Percentiles rank a stretch among this genome's conserved stretches.
Evolutionary conservation across 371 early-diverging fungal species (phyloP).

Genomic region (Mortierella sp.): DNA sequence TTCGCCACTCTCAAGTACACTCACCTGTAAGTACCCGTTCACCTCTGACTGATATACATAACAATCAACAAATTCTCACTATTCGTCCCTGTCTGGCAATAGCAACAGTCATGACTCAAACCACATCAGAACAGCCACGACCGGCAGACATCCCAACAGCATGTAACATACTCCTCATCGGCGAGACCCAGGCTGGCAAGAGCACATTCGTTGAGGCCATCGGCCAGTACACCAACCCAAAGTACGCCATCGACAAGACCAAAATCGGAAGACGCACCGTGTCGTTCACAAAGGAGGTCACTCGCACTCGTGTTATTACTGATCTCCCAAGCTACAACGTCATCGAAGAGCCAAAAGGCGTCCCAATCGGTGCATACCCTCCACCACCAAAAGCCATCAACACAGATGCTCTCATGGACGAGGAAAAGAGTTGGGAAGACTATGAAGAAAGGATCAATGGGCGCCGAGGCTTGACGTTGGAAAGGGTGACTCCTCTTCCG

Average conservation of each 20-base stretch:
- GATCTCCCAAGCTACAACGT: neutral
- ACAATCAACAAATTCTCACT: neutral
- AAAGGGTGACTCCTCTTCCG: no score
- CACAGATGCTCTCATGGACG: neutral
- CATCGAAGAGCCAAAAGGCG: no score
- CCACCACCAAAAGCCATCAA: slow-evolving; percentile 1
- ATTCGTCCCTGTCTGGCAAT: neutral
- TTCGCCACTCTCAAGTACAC: neutral
- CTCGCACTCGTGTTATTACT: neutral
- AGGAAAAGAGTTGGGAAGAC: neutral
- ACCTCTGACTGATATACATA: neutral
- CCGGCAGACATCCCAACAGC: neutral
- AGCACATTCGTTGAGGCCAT: slow-evolving; percentile 15
- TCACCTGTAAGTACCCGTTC: slow-evolving; percentile 1
- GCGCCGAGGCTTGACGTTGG: neutral
- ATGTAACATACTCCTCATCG: slow-evolving; percentile 21
- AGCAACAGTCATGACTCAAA: slow-evolving; percentile 1
- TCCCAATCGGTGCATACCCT: neutral
- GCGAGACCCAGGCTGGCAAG: slow-evolving; percentile 33
- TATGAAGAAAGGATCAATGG: slow-evolving; percentile 15
- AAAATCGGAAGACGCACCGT: slow-evolving; percentile 7
- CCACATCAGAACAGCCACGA: neutral
- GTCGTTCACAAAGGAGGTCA: neutral
- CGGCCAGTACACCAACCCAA: slow-evolving; percentile 13
- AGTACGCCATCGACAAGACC: neutral